Evolutionary conservation across 140 eudicot species (phyloP).

Genomic region (Cichorium intybus): DNA sequence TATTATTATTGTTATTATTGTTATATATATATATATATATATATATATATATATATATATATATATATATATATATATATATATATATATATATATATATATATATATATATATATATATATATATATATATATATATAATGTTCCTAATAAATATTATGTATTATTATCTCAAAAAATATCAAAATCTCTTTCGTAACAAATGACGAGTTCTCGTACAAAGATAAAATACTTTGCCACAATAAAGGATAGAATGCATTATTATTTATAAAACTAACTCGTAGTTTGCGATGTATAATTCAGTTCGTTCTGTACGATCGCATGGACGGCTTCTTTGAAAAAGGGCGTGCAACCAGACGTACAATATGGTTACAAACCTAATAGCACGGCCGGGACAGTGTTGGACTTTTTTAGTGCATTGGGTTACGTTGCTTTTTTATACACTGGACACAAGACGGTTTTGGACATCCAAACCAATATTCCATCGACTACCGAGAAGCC

Average conservation of each 20-base stretch:
- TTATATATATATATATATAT: no score
- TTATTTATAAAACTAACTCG: not conserved
- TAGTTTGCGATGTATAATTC: not conserved
- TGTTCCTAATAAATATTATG: no score
- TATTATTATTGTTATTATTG: no score
- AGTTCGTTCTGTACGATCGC: slow-evolving; percentile 58
- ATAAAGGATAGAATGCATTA: no score
- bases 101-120: no score
- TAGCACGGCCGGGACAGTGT: slow-evolving; percentile 36
- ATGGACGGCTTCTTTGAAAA: slow-evolving; percentile 42
- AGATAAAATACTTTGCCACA: not conserved
- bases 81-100: no score
- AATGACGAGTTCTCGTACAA: no score
- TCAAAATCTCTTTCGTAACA: no score
- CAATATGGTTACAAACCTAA: slow-evolving; percentile 31
- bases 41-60: no score
- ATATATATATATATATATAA: no score
- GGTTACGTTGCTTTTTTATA: slow-evolving; percentile 56
- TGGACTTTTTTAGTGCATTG: slow-evolving; percentile 48
- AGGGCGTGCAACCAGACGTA: slow-evolving; percentile 41
- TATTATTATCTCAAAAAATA: no score
- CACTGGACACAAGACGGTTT: slow-evolving; percentile 58
- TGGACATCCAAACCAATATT: slow-evolving; percentile 58
- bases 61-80: no score
- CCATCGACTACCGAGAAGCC: slow-evolving; percentile 63